These are phyloP conservation scores for Populus alba DNA, from an alignment of 345 rosid species.

Conservation along the genomic window DNA sequence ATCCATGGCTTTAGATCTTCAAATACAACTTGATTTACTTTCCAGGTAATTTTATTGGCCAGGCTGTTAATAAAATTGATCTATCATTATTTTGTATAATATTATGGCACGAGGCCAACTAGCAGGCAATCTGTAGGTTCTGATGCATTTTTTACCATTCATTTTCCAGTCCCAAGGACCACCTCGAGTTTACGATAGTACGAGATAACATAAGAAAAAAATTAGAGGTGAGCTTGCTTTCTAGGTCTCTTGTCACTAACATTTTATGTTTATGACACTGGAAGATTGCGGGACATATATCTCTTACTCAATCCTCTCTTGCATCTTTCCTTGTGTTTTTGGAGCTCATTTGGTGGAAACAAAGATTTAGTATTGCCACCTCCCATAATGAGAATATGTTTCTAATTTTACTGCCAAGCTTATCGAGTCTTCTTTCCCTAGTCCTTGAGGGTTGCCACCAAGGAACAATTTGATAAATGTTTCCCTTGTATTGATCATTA, in stretches of 20 bases:
- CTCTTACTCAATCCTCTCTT: neutral
- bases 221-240: constrained; percentile 51
- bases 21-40: constrained; percentile 70
- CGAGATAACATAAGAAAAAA: constrained; percentile 74
- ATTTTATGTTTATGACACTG: neutral
- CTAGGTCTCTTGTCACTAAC: neutral
- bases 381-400: too few species aligned
- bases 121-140: neutral
- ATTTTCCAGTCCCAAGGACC: constrained; percentile 67
- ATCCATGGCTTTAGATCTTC: constrained; percentile 59
- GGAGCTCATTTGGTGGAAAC: too few species aligned
- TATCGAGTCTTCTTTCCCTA: too few species aligned
- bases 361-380: too few species aligned
- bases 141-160: neutral
- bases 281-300: neutral
- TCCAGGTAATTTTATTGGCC: constrained; percentile 48
- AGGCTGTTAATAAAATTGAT: neutral
- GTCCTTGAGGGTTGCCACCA: too few species aligned
- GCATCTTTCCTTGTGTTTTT: too few species aligned
- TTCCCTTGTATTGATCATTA: too few species aligned
- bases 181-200: constrained; percentile 82
- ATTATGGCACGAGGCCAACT: neutral
- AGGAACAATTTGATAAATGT: too few species aligned
- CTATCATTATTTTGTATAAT: neutral
- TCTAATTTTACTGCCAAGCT: too few species aligned